These are phyloP conservation scores for Zizania latifolia DNA, from an alignment of 176 grass and related monocot species.

Conservation along the genomic window DNA sequence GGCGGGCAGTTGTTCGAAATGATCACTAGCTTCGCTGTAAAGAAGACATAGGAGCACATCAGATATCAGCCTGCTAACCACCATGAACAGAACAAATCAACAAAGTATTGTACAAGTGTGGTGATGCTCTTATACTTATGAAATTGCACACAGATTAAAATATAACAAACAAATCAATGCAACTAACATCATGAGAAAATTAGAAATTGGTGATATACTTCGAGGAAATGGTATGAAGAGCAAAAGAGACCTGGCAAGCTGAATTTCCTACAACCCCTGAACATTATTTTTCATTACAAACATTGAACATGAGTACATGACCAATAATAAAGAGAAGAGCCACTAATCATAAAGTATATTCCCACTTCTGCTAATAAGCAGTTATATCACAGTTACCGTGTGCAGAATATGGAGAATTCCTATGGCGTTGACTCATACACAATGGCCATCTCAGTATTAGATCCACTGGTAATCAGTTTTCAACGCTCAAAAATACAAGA, in stretches of 20 bases:
- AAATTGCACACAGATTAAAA: not conserved
- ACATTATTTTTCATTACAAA: too few species aligned
- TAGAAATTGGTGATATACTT: too few species aligned
- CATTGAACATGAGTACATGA: too few species aligned
- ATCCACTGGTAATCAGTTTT: conserved; percentile 31
- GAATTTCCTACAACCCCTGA: not conserved
- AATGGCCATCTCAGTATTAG: not conserved
- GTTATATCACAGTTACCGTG: not conserved
- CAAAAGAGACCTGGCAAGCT: not conserved
- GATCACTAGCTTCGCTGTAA: conserved; percentile 67
- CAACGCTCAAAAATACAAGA: not conserved
- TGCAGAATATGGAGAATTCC: not conserved
- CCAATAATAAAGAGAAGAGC: not conserved
- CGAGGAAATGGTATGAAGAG: not conserved
- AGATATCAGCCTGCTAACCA: not conserved
- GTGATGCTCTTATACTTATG: not conserved
- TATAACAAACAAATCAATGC: not conserved
- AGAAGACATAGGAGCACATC: not conserved
- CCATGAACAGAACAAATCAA: not conserved
- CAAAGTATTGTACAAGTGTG: too few species aligned
- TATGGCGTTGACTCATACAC: conserved; percentile 38
- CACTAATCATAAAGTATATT: not conserved
- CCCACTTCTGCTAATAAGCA: not conserved
- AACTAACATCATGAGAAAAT: too few species aligned
- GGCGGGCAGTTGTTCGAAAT: conserved; percentile 79